Evolutionary conservation across 2,329 filamentous ascomycete species (phyloP).

Genomic region (Talaromyces sp.): DNA sequence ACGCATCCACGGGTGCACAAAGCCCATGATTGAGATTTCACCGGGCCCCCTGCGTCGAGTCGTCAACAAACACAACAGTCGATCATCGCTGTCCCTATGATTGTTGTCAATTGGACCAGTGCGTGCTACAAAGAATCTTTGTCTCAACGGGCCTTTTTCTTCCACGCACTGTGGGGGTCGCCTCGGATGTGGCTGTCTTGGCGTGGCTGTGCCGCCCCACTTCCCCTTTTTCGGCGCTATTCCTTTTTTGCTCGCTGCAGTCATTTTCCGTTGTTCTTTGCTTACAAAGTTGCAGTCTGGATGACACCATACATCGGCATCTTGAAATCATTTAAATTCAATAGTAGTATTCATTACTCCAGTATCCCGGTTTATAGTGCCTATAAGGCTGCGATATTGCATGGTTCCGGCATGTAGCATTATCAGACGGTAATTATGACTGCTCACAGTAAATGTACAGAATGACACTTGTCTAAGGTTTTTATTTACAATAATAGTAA

Average conservation of each 20-base stretch:
- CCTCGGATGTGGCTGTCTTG: not conserved
- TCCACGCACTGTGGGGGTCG: not conserved
- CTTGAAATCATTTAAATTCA: not conserved
- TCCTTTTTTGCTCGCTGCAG: not conserved
- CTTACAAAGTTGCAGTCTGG: not conserved
- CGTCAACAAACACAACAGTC: too few species aligned
- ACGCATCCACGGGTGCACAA: too few species aligned
- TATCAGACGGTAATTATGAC: not conserved
- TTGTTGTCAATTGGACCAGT: too few species aligned
- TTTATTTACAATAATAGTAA: too few species aligned
- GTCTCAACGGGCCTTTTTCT: not conserved
- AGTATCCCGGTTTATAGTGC: too few species aligned
- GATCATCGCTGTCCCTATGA: too few species aligned
- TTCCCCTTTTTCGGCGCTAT: not conserved
- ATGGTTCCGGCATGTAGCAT: not conserved
- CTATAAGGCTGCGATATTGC: not conserved
- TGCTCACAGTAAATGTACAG: too few species aligned
- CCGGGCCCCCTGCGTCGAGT: too few species aligned
- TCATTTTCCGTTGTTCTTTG: not conserved
- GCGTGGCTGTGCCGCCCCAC: not conserved
- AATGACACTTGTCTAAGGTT: too few species aligned
- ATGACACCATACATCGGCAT: not conserved
- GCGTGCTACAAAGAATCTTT: too few species aligned
- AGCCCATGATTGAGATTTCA: too few species aligned
- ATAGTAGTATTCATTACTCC: too few species aligned